Base-by-base conservation (phyloP, 1,284 basidiomycete genomes). In the Sporisorium reilianum region DNA sequence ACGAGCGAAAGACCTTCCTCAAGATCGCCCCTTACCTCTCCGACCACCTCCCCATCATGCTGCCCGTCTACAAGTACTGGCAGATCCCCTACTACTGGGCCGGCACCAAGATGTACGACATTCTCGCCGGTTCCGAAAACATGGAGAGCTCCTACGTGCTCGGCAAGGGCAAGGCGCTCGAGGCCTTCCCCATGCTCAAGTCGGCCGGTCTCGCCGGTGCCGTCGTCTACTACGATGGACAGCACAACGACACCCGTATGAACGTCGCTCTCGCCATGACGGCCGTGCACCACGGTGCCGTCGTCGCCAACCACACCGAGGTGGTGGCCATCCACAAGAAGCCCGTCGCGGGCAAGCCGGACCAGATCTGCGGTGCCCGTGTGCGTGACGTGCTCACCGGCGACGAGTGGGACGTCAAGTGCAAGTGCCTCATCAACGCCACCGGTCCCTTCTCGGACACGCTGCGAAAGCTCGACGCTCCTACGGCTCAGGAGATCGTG, bases 171-270 rank as follows among this genome's bases (percentile, higher is more conserved):
- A 95, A 95, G 84, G 93, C 96, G 0, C 87, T 98, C 28, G 94
- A 97, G 82, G 90, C 92, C 0, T 99, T 98, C 87, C 96, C 96
- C 1, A 97, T 97, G 93, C 89, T 98, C 77, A 97, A 97, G 86
- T 87, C 88, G 22, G 91, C 95, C n/a, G 94, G 94, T 26, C 89
- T 98, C 18, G 93, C 95, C 32, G 96, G 96, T 40, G 94, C 94
- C 23, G 89, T 99, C 68, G 95, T 98, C 51, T 98, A 98, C 86
- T 97, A 98, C 77, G 96, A 99, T 82, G 95, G 94, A 55, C 96
- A 97, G 87, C 96, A 99, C 87, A 99, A 97, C 81, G 96, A 99
- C 84, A 92, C 96, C 6, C 90, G 96, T 38, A 99, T 99, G 96
- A 98, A 98, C 86, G 90, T 97, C 58, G 94, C 95, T 14, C 77